Evolutionary conservation across 2,329 filamentous ascomycete species (phyloP), one percentile per base, ranked within the genome.

Genomic region (Neobulgaria alba): DNA sequence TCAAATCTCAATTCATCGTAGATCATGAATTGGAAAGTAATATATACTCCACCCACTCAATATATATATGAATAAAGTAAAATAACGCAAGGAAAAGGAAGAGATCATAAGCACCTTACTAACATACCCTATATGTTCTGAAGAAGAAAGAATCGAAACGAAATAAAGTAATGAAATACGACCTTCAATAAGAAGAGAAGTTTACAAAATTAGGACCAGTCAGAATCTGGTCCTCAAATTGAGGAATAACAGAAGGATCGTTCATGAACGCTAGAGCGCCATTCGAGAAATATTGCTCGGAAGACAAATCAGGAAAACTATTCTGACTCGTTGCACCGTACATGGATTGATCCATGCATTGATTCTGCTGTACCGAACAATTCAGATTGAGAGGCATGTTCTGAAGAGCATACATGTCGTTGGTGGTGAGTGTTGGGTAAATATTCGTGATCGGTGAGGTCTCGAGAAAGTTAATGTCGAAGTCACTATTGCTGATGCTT

Each of bases 311-410:
- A 41, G 50, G 36, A 47, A 56, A 51, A 21, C 34, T 43, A 33
- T 43, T 48, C 45, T 53, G 52, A 49, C 42, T 43, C 12, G 45
- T 41, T 16, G 36, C 29, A 38, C 36, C 43, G 37, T 52, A 49
- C 50, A 55, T 50, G 46, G 50, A 43, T 34, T 45, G 30, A 38
- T 51, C 47, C 49, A 51, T 53, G 43, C 37, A 45, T n/a, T 32
- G 35, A 18, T 29, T 36, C 37, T 50, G 50, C 38, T 43, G 46
- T 30, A 38, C 38, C 16, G 38, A 20, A 30, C 36, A 34, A 31
- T 43, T 34, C 15, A 43, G 40, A 33, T 53, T 41, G 37, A 49
- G 38, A 4, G 46, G 40, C 43, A 50, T 50, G 39, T 42, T 42
- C 30, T 33, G 32, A 34, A 45, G 43, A 38, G 35, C 39, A 29